Evolutionary conservation across 331 rosid species (phyloP).

Genomic region (Spiraea crenata): DNA sequence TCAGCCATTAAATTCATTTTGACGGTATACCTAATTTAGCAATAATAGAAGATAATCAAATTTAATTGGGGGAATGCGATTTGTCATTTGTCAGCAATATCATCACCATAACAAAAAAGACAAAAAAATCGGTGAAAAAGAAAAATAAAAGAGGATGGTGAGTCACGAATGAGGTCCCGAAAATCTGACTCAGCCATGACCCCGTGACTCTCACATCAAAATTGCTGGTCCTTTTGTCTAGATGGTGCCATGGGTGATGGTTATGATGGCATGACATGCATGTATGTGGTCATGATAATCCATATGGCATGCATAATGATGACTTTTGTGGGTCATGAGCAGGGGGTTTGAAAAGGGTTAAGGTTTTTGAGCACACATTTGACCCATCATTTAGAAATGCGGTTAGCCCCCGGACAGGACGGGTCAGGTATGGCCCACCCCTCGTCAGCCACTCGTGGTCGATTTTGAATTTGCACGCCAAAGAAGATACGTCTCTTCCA

Average conservation of each 20-base stretch:
- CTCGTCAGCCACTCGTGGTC: slow-evolving; percentile 36
- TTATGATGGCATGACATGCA: background rate
- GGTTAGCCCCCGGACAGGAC: slow-evolving; percentile 22
- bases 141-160: background rate
- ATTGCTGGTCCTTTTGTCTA: background rate
- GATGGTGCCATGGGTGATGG: background rate
- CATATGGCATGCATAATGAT: background rate
- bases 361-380: slow-evolving; percentile 1
- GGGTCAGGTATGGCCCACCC: slow-evolving; percentile 24
- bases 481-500: background rate
- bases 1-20: background rate
- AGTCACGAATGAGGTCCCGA: slow-evolving; percentile 44
- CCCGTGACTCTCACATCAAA: slow-evolving; percentile 12
- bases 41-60: slow-evolving; percentile 23
- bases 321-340: background rate
- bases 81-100: slow-evolving; percentile 11
- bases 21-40: slow-evolving; percentile 23
- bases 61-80: background rate
- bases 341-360: slow-evolving; percentile 32
- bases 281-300: background rate
- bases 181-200: slow-evolving; percentile 52
- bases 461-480: slow-evolving; percentile 31
- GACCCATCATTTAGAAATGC: background rate
- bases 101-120: background rate
- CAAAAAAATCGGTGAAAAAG: background rate